These are phyloP conservation scores for Sporothrix brunneoviolacea DNA, from an alignment of 2,329 filamentous ascomycete genomes.

Conservation along the genomic window DNA sequence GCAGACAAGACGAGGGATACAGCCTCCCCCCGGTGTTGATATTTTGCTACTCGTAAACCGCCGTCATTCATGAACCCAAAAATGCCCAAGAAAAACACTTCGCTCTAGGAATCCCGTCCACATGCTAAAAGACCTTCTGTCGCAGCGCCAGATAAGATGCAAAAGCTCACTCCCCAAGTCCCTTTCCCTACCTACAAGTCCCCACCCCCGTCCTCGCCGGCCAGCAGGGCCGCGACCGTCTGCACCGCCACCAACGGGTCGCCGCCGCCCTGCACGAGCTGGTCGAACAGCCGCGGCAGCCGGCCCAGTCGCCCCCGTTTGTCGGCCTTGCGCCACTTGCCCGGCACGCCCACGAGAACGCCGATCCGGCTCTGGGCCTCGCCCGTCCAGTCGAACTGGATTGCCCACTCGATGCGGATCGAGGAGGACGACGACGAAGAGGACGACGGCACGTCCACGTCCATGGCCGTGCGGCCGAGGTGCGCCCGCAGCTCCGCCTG, in stretches of 20 bases:
- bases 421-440: slow-evolving; percentile 6
- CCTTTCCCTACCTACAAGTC: too few species aligned
- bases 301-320: slow-evolving; percentile 47
- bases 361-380: slow-evolving; percentile 56
- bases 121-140: too few species aligned
- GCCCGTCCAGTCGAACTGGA: slow-evolving; percentile 66
- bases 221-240: slow-evolving; percentile 54
- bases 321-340: slow-evolving; percentile 57
- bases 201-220: slow-evolving; percentile 30
- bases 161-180: too few species aligned
- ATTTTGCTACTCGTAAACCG: too few species aligned
- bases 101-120: too few species aligned
- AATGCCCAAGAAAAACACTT: too few species aligned
- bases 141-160: too few species aligned
- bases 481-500: slow-evolving; percentile 28
- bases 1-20: too few species aligned
- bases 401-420: slow-evolving; percentile 55
- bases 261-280: slow-evolving; percentile 48
- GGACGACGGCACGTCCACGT: slow-evolving; percentile 39
- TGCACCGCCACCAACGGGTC: slow-evolving; percentile 50
- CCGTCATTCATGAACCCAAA: too few species aligned
- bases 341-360: slow-evolving; percentile 50
- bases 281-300: slow-evolving; percentile 55
- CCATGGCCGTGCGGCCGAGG: slow-evolving; percentile 46
- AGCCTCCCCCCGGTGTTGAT: too few species aligned